Base-by-base conservation (phyloP, 2,329 filamentous ascomycete species). In the Geosmithia putterillii region DNA sequence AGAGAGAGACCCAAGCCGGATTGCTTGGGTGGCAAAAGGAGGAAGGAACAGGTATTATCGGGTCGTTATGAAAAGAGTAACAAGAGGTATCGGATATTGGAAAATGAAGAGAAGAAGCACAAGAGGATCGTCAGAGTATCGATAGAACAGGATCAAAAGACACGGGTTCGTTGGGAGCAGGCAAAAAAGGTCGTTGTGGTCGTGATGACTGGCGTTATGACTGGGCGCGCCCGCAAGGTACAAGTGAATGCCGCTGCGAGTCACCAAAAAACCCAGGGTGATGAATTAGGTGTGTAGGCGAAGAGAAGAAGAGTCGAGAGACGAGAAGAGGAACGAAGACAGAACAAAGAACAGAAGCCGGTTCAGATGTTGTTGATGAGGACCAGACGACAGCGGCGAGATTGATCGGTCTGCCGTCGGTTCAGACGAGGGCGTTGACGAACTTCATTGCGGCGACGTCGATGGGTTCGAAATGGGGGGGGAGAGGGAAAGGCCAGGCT, bases 371-470 rank as follows among this genome's bases (percentile, higher is more conserved):
- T 44, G 25, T 44, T 41, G 46, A 46, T 21, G 46, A 42, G n/a
- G 49, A 54, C 61, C 59, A 55, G 55, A 73, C 71, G 70, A 74
- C 71, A 69, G 71, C 66, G 67, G 63, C 52, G 57, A 61, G 59
- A 35, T 43, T n/a, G 18, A 34, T 44, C 43, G 35, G 58, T 53
- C 50, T 46, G 42, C 41, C 43, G 44, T 20, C 43, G 37, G 37
- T 43, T 23, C 42, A 46, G 41, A 46, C 35, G 59, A 73, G 63
- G 63, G 61, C 62, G 57, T 55, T 67, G 60, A 66, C 67, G 67
- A 72, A 71, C 59, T 60, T 61, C 70, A 76, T 74, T 59, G 65
- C 66, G 65, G 59, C 63, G 61, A 62, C 61, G 55, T 58, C 67
- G 57, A 52, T 34, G 19, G 63, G 67, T 69, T 73, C 66, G 69